These are phyloP conservation scores for Lasiodiplodia hormozganensis DNA, from an alignment of 2,329 filamentous ascomycete genomes.

Conservation along the genomic window DNA sequence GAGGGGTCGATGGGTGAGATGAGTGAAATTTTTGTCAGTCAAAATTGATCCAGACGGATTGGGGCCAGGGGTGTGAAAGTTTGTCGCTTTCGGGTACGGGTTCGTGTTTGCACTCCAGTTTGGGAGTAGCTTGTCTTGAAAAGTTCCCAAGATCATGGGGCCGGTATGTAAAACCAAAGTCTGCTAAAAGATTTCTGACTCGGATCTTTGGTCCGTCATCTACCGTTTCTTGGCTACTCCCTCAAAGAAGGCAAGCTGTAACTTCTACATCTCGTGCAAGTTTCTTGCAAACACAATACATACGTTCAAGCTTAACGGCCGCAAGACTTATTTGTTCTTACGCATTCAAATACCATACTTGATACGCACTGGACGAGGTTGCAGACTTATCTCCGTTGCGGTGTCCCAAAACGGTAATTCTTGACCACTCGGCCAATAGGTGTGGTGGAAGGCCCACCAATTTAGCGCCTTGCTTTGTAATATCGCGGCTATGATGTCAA, in stretches of 20 bases:
- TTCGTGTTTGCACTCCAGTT: background rate
- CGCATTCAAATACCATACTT: background rate
- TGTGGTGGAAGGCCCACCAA: background rate
- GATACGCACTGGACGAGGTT: background rate
- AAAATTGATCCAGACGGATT: too few species aligned
- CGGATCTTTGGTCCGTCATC: background rate
- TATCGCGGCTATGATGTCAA: background rate
- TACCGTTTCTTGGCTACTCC: background rate
- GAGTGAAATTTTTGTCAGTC: too few species aligned
- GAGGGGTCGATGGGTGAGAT: too few species aligned
- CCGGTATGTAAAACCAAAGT: background rate
- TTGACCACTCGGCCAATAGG: background rate
- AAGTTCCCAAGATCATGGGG: background rate
- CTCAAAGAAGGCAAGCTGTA: background rate
- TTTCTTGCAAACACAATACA: background rate
- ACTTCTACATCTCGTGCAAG: background rate
- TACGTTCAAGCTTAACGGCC: background rate
- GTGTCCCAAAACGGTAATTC: constrained; percentile 1
- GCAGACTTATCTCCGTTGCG: background rate
- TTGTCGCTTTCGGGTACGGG: background rate
- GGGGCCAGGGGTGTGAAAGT: background rate
- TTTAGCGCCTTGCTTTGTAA: background rate
- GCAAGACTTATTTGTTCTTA: background rate
- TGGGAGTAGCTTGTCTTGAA: background rate
- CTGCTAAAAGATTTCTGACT: background rate